A percentile compares a stretch with the other conserved stretches of the same genome.
These are phyloP conservation scores for Auxenochlorella pyrenoidosa DNA, from an alignment of 139 green algal genomes.

Conservation along the genomic window DNA sequence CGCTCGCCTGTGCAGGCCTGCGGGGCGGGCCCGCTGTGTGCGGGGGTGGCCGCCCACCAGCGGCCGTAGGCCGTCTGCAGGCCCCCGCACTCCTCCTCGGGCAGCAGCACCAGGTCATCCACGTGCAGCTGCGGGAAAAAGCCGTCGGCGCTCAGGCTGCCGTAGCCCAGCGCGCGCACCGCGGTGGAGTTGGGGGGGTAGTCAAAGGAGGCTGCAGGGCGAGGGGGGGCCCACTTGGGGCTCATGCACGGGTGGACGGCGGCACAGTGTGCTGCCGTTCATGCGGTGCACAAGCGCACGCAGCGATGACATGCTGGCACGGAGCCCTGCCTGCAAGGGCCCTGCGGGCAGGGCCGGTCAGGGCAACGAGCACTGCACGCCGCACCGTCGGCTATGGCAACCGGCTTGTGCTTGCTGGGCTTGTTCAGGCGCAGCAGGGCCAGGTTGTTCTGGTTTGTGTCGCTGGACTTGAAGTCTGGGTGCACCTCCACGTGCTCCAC, in stretches of 20 bases:
- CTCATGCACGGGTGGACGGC: too few relatives aligned
- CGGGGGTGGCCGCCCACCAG: background rate
- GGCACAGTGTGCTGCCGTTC: too few relatives aligned
- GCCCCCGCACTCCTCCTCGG: background rate
- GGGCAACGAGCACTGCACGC: too few relatives aligned
- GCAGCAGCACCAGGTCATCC: constrained; percentile 15
- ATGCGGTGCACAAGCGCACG: too few relatives aligned
- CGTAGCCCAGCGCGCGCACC: background rate
- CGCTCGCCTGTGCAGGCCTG: constrained; percentile 19
- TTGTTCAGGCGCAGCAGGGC: constrained; percentile 6
- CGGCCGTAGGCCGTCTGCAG: constrained; percentile 8
- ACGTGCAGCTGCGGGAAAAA: constrained; percentile 26
- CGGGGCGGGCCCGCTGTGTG: background rate
- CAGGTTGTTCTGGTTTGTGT: background rate
- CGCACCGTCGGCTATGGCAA: background rate
- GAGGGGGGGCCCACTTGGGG: background rate
- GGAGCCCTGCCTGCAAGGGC: too few relatives aligned
- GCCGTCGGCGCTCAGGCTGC: constrained; percentile 13
- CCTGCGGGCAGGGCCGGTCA: too few relatives aligned
- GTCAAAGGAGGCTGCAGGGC: background rate
- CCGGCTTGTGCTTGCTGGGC: background rate
- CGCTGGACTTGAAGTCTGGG: background rate
- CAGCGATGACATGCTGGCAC: too few relatives aligned
- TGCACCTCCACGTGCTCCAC: background rate
- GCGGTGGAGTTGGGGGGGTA: background rate